Percentiles rank a stretch among this genome's conserved stretches.
Conservation (phyloP, 192 early-diverging fungal genomes). For the Entophlyctis luteolus region DNA sequence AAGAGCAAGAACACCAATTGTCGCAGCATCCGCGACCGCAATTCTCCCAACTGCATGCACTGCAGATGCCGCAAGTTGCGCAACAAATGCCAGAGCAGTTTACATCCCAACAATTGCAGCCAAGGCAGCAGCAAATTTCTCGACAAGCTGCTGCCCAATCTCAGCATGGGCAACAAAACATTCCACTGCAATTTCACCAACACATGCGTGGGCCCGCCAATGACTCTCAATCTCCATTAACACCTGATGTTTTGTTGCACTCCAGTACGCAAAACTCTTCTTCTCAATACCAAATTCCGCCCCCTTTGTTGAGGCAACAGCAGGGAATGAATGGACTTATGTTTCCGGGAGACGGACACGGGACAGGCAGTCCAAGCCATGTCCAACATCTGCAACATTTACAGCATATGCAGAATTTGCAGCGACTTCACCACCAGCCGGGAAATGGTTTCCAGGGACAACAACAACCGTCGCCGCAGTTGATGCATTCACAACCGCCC, state of each 20-base stretch:
- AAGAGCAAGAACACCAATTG: neutral
- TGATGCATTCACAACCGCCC: neutral
- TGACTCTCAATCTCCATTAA: no score
- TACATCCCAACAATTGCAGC: neutral
- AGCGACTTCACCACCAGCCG: constrained; percentile 2
- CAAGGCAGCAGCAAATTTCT: neutral
- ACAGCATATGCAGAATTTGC: constrained; percentile 4
- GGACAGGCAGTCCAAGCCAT: no score
- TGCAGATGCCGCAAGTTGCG: neutral
- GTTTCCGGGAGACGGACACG: no score
- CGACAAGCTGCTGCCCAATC: neutral
- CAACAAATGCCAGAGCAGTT: neutral
- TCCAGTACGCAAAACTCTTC: no score
- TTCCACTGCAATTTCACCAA: neutral
- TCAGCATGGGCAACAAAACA: neutral
- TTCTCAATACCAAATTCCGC: no score
- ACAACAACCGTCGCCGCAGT: neutral
- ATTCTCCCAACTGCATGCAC: neutral
- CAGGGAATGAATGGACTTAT: no score
- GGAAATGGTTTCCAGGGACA: neutral
- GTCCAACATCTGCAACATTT: no score
- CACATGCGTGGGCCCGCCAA: no score
- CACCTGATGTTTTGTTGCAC: no score
- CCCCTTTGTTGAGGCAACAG: no score
- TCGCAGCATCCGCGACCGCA: neutral